Base-by-base conservation (phyloP, 805 yeast genomes). In the Priceomyces haplophilus region DNA sequence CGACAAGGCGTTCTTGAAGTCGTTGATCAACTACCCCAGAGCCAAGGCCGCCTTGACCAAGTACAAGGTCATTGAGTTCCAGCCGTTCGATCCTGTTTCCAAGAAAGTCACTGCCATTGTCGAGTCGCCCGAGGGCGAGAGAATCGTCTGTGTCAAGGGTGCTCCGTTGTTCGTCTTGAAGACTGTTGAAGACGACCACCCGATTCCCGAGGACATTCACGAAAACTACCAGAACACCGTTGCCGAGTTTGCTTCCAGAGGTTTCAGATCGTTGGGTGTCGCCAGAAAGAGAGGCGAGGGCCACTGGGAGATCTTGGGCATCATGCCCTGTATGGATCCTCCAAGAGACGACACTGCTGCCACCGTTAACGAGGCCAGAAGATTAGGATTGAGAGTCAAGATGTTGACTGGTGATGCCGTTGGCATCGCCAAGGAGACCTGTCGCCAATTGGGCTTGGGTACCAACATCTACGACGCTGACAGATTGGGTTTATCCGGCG, bases 361-460 rank as follows among this genome's bases (percentile, higher is more conserved):
- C 64, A 89, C 97, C 67, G 93, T 89, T 67, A 70, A 77, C 71
- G 97, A 89, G 76, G 97, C 97, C 59, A 83, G 85, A 76, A 64
- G 75, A 56, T 81, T 89, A 64, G 97, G 97, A 82, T 80, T 89
- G 66, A 83, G 93, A 75, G 93, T 89, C 60, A 89, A 89, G 85
- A 89, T 89, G 97, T 83, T 89, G 71, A 89, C 97, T 75, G 97
- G 97, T 83, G 97, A 89, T 77, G 97, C 97, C 71, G 96, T 89
- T 65, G 97, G 96, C 81, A 89, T 89, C 75, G 97, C 97, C 64
- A 86, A 88, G 82, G 97, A 89, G 79, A 89, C 97, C 68, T 88
- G 96, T 76, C 86, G 96, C 75, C 97, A 89, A 80, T 82, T 89
- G 70, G 97, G 97, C 71, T 77, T 89, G 59, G 97, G 97, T 75